A percentile compares a stretch with the other conserved stretches of the same genome.
phyloP scores from a whole-genome alignment of 2,329 filamentous ascomycete genomes.

The Diaporthe sp. region DNA sequence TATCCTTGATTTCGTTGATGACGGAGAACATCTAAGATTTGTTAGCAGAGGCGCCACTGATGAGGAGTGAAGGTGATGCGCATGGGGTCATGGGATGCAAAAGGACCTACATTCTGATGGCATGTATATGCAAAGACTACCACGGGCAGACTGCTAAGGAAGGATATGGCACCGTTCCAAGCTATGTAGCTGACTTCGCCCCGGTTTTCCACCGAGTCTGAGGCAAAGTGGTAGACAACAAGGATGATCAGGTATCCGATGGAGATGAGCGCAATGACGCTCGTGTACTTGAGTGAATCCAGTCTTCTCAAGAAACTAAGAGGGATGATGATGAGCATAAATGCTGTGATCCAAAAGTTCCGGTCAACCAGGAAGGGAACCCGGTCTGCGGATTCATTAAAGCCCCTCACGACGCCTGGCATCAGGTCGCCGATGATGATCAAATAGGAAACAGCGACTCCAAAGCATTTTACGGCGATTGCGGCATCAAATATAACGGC shows the following conservation, averaged over 20 bases:
- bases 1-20: conserved; percentile 91
- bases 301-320: conserved; percentile 91
- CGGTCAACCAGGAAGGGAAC: conserved; percentile 86
- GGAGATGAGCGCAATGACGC: conserved; percentile 88
- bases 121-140: conserved; percentile 99
- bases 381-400: conserved; percentile 74
- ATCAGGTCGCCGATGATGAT: conserved; percentile 99
- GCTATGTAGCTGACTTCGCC: conserved; percentile 80
- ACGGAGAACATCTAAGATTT: conserved; percentile 92
- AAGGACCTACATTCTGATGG: conserved; percentile 85
- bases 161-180: conserved; percentile 84
- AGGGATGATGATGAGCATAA: conserved; percentile 97
- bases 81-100: neutral
- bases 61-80: neutral
- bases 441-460: conserved; percentile 95
- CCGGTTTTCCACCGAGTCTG: conserved; percentile 81
- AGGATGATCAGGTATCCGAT: conserved; percentile 95
- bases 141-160: conserved; percentile 89
- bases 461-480: conserved; percentile 98
- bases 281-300: conserved; percentile 98
- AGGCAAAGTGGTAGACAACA: conserved; percentile 92
- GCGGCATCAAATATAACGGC: conserved; percentile 95
- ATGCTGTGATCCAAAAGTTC: conserved; percentile 97
- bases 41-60: conserved; percentile 46
- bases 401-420: conserved; percentile 91